Evolutionary conservation across 805 yeast species (phyloP).

Genomic region (Saturnispora silvae): DNA sequence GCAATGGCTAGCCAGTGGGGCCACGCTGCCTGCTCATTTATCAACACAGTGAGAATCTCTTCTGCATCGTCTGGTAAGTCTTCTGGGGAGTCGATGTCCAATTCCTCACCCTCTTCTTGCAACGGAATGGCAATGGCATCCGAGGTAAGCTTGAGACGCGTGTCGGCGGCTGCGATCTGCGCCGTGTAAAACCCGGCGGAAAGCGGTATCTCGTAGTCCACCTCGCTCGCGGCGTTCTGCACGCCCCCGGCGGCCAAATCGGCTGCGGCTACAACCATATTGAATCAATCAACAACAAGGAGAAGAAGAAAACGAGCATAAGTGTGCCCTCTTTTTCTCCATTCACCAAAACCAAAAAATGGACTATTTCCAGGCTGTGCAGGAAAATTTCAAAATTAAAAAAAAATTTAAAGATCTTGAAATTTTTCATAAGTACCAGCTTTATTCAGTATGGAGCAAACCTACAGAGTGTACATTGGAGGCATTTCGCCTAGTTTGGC

Average conservation of each 20-base stretch:
- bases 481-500: constrained; percentile 47
- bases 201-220: constrained; percentile 16
- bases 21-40: constrained; percentile 66
- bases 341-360: neutral
- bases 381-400: neutral
- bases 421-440: neutral
- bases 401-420: neutral
- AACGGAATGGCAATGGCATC: constrained; percentile 48
- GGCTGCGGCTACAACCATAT: too few species aligned
- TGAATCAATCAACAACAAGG: too few species aligned
- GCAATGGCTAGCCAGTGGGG: constrained; percentile 83
- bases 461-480: constrained; percentile 47
- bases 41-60: constrained; percentile 67
- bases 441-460: neutral
- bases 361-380: constrained; percentile 4
- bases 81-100: constrained; percentile 65
- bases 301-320: too few species aligned
- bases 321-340: neutral
- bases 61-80: constrained; percentile 87
- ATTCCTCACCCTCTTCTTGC: constrained; percentile 69
- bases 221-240: too few species aligned
- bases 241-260: too few species aligned
- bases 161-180: constrained; percentile 13
- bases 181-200: constrained; percentile 20
- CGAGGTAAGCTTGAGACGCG: constrained; percentile 18